Evolutionary conservation across 352 stramenopile species (phyloP), one percentile per base, ranked within the genome.

Genomic region (Achlya hypogyna): DNA sequence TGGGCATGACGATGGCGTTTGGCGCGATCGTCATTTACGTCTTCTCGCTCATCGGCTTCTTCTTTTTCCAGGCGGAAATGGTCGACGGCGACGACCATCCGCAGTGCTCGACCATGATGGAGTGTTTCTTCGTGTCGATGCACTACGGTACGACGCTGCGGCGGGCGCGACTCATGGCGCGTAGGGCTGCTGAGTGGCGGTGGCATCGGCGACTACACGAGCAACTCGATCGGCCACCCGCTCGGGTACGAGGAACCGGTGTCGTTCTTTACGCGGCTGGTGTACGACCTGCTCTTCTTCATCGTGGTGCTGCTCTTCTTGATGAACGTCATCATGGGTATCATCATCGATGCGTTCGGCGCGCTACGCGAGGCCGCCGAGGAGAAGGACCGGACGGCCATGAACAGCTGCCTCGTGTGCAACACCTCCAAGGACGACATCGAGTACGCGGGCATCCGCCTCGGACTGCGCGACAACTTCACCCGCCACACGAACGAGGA

Each of bases 391-490:
- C 27, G 47, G 31, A 69, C 54, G 14, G 56, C 68, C 35, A 45
- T 63, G 59, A 62, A 58, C 49, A 52, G 32, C n/a, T 72, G 67
- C 42, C 38, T 72, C 27, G 54, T 72, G 1, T 69, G 67, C 42
- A 66, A 66, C 40, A 32, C 58, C 8, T 29, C 63, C 16, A 58
- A 58, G 27, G 47, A 56, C 32, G 45, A 65, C 53, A 69, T 72
- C 64, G 67, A 72, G 38, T 67, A 67, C 32, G 38, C 38, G 4
- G 60, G 60, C 20, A 40, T 67, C 27, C 35, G 65, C 14, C 9
- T 28, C 3, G 67, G 67, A 12, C 32, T 54, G 16, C 65, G 71
- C 25, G 59, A 74, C 52, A 75, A 75, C 23, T 81, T 81, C 58
- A 53, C 64, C 28, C 63, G 53, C 22, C 75, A 81, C 53, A 63